Percentiles rank a stretch among this genome's conserved stretches.
Evolutionary conservation across 2,329 filamentous ascomycete species (phyloP).

Genomic region (Microsporum canis): DNA sequence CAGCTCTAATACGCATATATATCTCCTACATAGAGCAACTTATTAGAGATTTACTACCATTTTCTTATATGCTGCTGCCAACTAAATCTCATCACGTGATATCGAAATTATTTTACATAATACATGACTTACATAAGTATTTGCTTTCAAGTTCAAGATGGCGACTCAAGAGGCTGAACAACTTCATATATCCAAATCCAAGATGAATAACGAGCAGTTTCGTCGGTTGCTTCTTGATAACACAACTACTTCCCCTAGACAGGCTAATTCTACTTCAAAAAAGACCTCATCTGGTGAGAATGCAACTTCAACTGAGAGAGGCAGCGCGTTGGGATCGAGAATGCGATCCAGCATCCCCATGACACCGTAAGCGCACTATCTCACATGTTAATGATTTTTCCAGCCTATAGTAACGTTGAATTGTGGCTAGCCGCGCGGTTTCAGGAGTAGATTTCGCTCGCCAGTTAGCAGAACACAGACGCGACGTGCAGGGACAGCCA

Average conservation of each 20-base stretch:
- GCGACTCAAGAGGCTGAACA: not conserved
- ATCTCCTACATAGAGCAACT: too few relatives aligned
- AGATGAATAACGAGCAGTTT: slow-evolving; percentile 95
- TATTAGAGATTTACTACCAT: too few relatives aligned
- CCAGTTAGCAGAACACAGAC: slow-evolving; percentile 67
- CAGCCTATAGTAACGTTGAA: not conserved
- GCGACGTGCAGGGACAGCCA: slow-evolving; percentile 38
- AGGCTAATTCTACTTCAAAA: slow-evolving; percentile 13
- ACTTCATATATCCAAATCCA: not conserved
- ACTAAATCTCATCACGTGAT: too few relatives aligned
- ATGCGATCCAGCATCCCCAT: slow-evolving; percentile 76
- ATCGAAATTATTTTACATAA: too few relatives aligned
- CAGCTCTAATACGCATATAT: too few relatives aligned
- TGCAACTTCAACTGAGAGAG: slow-evolving; percentile 40
- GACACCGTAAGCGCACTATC: slow-evolving; percentile 59
- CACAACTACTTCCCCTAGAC: slow-evolving; percentile 30
- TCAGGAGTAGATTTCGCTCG: slow-evolving; percentile 62
- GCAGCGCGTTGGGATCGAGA: slow-evolving; percentile 57
- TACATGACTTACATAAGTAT: too few relatives aligned
- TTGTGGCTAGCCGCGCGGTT: slow-evolving; percentile 50
- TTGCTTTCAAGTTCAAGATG: too few relatives aligned
- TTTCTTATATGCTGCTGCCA: too few relatives aligned
- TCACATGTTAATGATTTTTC: not conserved
- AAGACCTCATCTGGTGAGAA: slow-evolving; percentile 17
- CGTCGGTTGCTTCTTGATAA: slow-evolving; percentile 60